Evolutionary conservation across 345 rosid species (phyloP), one percentile per base, ranked within the genome.

Genomic region (Gossypium longicalyx): DNA sequence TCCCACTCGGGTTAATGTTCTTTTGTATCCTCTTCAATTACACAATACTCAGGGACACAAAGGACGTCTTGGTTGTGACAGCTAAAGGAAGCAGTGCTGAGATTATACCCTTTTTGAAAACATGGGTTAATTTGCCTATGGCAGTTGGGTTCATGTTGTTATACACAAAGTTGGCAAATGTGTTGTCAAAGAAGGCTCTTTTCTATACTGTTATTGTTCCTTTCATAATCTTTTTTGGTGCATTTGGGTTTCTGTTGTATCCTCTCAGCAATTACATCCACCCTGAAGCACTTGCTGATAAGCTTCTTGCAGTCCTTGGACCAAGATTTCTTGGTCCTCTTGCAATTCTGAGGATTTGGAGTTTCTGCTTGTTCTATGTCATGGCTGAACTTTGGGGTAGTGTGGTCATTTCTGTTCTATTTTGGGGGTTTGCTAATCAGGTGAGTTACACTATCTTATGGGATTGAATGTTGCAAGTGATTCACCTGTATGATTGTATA

Each of bases 361-460:
- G 88, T 65, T 94, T 92, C 86, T 92, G 97, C 82, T 84, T 94
- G 88, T 94, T 94, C 80, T 94, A 94, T 85, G 98, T 94, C 75
- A 94, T 94, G 98, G 98, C 97, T 81, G 98, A 94, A 81, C 89
- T 92, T 82, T 94, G 98, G 97, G 98, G 98, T 23, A 94, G 98
- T 45, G 98, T 94, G 44, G 98, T 94, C 51, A 71, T 94, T 75
- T 94, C 98, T 23, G 98, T 94, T 80, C 90, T 94, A 43, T 94
- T 94, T 72, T 94, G 98, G 98, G 98, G 98, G 10, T 89, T 92
- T 66, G 98, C 98, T 43, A 94, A 94, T 88, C 98, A 94, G 97
- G 98, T 92, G 73, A 81, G 23, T 54, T 57, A 25, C 45, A 45
- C 41, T 56, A 61, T 71, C n/a, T 43, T 66, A n/a, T 16, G 7